Evolutionary conservation across 148 eudicot genomes (phyloP), one percentile per base, ranked within the genome.

Genomic region (Limonium bicolor): DNA sequence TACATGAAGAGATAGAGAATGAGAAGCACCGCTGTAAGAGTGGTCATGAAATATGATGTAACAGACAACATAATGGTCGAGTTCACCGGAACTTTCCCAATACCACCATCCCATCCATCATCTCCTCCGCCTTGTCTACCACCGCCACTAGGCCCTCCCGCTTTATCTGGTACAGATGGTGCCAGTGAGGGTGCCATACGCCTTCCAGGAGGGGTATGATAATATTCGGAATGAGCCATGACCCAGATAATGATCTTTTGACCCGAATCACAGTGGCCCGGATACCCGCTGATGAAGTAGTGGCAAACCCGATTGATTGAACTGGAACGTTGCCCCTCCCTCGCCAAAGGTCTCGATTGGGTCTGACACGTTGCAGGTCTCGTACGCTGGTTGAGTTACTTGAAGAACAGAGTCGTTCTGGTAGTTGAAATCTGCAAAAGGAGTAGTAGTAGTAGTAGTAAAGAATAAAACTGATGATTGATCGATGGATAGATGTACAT

Each of bases 391-490:
- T 24, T 35, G 27, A 17, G 27, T 61, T 27, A 82, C 96, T 50
- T 55, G 67, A 36, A 82, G 60, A 22, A 86, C 79, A 0, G 94
- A 70, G 66, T 86, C 85, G 10, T 74, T 72, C 18, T 48, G 35
- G 51, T 85, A 85, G 64, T 74, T 77, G 71, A 85, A 85, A 50
- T 52, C 92, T 85, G 67, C n/a, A 22, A 9, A 15, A 17, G 24
- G 15, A 6, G 3, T 14, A 16, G 0, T 17, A 39, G 2, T 20
- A 41, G 6, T 17, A 13, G 42, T 2, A 38, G 46, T 41, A 20
- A 41, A 4, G 22, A 20, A 41, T 20, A 41, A 22, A 41, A 38
- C 24, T 20, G n/a, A n/a, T n/a, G n/a, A n/a, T n/a, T 7, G 40
- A 51, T 41, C 41, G 25, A 24, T n/a, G 56, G 20, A 2, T 1